Percentiles rank a stretch among this genome's conserved stretches.
Conservation (phyloP, 1,284 basidiomycete species). For the Cystobasidiaceae sp. region DNA sequence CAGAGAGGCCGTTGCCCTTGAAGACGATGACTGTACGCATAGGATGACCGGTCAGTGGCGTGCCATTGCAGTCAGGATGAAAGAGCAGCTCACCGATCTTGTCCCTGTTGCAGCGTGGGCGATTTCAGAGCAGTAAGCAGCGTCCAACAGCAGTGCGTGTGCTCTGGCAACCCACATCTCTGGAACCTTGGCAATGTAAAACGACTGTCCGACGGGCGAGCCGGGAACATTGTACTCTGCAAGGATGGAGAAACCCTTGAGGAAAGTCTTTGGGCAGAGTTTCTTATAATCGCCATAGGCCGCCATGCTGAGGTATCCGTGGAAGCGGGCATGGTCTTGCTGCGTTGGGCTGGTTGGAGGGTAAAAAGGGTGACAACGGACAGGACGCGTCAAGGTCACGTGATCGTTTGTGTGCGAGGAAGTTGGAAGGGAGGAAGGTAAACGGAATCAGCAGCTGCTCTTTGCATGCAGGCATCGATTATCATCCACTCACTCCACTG, state of each 20-base stretch:
- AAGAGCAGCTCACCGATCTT: too few species aligned
- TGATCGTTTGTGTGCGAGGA: background rate
- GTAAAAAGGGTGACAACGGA: background rate
- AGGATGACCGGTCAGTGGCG: background rate
- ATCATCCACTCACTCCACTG: too few species aligned
- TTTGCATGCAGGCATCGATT: too few species aligned
- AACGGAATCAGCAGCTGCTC: too few species aligned
- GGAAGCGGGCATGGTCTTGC: constrained; percentile 23
- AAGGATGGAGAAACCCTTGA: constrained; percentile 33
- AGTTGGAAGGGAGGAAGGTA: background rate
- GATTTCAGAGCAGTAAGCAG: background rate
- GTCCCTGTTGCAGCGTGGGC: too few species aligned
- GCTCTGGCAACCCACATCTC: constrained; percentile 29
- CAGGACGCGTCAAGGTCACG: background rate
- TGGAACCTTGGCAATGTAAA: constrained; percentile 31
- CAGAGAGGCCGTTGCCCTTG: constrained; percentile 26
- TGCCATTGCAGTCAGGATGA: too few species aligned
- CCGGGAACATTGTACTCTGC: constrained; percentile 24
- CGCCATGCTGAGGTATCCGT: constrained; percentile 31
- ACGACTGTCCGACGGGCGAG: constrained; percentile 26
- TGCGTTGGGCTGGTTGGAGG: constrained; percentile 10
- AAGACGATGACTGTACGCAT: constrained; percentile 34
- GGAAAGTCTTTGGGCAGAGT: constrained; percentile 33
- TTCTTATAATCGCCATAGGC: constrained; percentile 31
- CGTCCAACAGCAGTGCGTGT: background rate